Conservation (phyloP, 78 protist species). For the Ministeria vibrans region DNA sequence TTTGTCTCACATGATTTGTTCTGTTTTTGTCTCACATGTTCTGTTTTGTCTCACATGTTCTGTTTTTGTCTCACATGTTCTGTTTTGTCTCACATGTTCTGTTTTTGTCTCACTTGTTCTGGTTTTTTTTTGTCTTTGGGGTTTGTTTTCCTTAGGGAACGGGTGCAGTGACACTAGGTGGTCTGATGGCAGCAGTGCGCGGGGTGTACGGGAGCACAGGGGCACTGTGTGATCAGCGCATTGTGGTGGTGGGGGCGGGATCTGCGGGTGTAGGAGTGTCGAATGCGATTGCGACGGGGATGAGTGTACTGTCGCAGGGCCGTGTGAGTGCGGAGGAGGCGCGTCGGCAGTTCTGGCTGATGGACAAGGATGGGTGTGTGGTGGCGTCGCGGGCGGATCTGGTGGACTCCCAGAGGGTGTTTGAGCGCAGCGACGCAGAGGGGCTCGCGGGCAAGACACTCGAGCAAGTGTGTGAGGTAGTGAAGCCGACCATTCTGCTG, state of each 20-base stretch:
- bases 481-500: slow-evolving; percentile 75
- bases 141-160: no score
- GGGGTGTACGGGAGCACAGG: no score
- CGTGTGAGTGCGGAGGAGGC: slow-evolving; percentile 64
- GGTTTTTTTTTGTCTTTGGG: no score
- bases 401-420: slow-evolving; percentile 1
- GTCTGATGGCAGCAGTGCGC: slow-evolving; percentile 61
- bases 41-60: neutral
- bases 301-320: slow-evolving; percentile 20
- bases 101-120: neutral
- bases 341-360: slow-evolving; percentile 57
- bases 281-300: slow-evolving; percentile 27
- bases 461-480: slow-evolving; percentile 38
- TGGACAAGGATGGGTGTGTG: slow-evolving; percentile 45
- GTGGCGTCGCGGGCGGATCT: slow-evolving; percentile 20
- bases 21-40: neutral
- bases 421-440: neutral
- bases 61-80: neutral
- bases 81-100: neutral
- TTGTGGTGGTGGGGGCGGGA: slow-evolving; percentile 88
- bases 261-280: slow-evolving; percentile 84
- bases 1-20: no score
- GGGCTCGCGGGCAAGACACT: slow-evolving; percentile 19
- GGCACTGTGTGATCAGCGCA: slow-evolving; percentile 45
- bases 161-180: slow-evolving; percentile 80